Percentiles rank a stretch among this genome's conserved stretches.
Conservation (phyloP, 139 green algal species). For the Chlorella vulgaris region DNA sequence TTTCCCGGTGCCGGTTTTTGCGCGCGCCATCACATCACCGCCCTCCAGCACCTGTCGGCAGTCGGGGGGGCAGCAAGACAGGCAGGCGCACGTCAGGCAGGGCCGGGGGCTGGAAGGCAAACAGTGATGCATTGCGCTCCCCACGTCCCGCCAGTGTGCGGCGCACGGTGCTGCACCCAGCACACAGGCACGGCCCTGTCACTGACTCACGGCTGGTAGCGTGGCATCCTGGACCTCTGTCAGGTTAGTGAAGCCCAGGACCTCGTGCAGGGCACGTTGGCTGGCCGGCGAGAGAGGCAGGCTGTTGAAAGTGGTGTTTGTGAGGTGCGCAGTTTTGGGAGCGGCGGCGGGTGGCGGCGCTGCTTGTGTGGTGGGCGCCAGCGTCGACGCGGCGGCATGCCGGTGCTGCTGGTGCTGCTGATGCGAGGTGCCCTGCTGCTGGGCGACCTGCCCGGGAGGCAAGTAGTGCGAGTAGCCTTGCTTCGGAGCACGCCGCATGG, state of each 20-base stretch:
- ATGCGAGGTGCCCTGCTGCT: not conserved
- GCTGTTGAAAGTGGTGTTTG: conserved; percentile 24
- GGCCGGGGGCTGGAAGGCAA: not conserved
- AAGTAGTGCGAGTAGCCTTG: conserved; percentile 19
- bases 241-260: conserved; percentile 57
- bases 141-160: too few relatives aligned
- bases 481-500: too few relatives aligned
- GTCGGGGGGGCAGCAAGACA: not conserved
- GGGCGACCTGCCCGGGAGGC: conserved; percentile 1
- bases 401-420: not conserved
- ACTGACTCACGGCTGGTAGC: conserved; percentile 36
- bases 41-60: conserved; percentile 32
- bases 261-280: conserved; percentile 49
- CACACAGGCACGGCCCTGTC: too few relatives aligned
- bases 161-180: too few relatives aligned
- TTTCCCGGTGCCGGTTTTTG: conserved; percentile 88
- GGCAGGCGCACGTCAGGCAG: not conserved
- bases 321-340: conserved; percentile 10
- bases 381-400: too few relatives aligned
- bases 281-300: conserved; percentile 26
- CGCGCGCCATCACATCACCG: conserved; percentile 78
- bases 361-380: not conserved
- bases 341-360: not conserved
- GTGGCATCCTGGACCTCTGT: conserved; percentile 59
- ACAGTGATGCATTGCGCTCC: too few relatives aligned